Conservation (phyloP, 2,329 filamentous ascomycete genomes). For the Domatiomyces globalis region DNA sequence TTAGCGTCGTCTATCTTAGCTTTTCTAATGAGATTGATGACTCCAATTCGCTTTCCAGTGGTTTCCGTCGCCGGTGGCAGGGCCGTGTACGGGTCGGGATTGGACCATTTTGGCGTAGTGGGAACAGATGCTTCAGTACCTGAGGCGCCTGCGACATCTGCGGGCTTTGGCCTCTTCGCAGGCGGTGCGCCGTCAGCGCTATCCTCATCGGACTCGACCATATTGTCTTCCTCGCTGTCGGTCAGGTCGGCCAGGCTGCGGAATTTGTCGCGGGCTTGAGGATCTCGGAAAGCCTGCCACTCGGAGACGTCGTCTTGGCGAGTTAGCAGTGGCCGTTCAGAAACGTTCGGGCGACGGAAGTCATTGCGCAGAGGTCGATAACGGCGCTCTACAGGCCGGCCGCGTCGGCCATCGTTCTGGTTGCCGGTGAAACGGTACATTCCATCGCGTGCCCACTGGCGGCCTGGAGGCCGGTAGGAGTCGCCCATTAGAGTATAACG, state of each 20-base stretch:
- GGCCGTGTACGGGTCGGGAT: constrained; percentile 84
- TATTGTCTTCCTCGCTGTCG: constrained; percentile 33
- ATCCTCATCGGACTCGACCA: constrained; percentile 29
- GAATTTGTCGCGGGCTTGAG: constrained; percentile 11
- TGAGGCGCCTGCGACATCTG: constrained; percentile 19
- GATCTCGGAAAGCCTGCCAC: constrained; percentile 4
- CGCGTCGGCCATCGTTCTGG: neutral
- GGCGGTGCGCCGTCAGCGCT: constrained; percentile 17
- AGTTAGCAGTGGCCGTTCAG: constrained; percentile 8
- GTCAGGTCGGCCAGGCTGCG: constrained; percentile 26
- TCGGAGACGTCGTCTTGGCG: constrained; percentile 6
- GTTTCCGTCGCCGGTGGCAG: constrained; percentile 65
- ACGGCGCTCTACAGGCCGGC: neutral
- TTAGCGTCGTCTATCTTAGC: constrained; percentile 55
- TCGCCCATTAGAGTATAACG: neutral
- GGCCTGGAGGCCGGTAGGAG: neutral
- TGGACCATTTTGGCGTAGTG: constrained; percentile 68
- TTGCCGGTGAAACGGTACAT: neutral
- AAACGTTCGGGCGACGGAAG: neutral
- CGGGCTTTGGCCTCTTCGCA: constrained; percentile 25
- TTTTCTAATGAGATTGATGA: constrained; percentile 84
- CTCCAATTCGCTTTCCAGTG: constrained; percentile 63
- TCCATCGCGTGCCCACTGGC: neutral
- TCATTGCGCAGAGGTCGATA: neutral
- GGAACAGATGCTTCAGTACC: constrained; percentile 11